phyloP scores from a whole-genome alignment of 306 rosid species.

The Cicer arietinum region DNA sequence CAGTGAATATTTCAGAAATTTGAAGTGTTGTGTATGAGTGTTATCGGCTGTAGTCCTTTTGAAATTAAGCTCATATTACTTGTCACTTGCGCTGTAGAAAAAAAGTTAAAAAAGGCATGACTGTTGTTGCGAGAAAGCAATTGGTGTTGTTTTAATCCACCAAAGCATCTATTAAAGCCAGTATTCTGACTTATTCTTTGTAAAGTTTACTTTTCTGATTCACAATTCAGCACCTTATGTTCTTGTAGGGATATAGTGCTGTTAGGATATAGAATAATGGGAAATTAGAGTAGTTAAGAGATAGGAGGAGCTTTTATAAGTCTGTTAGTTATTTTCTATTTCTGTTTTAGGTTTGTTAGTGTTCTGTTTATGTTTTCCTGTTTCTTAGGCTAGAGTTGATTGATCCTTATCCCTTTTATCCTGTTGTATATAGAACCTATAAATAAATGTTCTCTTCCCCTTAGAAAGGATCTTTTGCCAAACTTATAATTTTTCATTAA shows the following conservation, averaged over 20 bases:
- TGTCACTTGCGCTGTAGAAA: conserved; percentile 15
- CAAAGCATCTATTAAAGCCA: conserved; percentile 4
- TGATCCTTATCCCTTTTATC: too few relatives aligned
- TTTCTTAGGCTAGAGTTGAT: too few relatives aligned
- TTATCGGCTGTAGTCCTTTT: conserved; percentile 15
- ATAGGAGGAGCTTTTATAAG: too few relatives aligned
- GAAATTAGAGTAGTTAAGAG: too few relatives aligned
- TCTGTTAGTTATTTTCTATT: too few relatives aligned
- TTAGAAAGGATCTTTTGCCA: too few relatives aligned
- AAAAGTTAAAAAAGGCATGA: background rate
- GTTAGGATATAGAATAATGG: too few relatives aligned
- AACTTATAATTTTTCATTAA: too few relatives aligned
- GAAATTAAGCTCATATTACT: conserved; percentile 26
- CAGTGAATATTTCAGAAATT: background rate
- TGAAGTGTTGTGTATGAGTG: background rate
- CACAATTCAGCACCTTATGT: conserved; percentile 15
- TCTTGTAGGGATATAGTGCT: conserved; percentile 23
- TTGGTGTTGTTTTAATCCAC: conserved; percentile 14
- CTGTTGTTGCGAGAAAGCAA: conserved; percentile 34
- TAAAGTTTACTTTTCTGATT: conserved; percentile 28
- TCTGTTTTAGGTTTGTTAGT: too few relatives aligned
- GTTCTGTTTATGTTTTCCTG: too few relatives aligned
- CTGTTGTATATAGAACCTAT: too few relatives aligned
- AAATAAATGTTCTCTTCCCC: too few relatives aligned
- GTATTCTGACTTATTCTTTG: conserved; percentile 26